Percentiles rank a stretch among this genome's conserved stretches.
Conservation (phyloP, 805 yeast species). For the Lipomyces chichibuensis region DNA sequence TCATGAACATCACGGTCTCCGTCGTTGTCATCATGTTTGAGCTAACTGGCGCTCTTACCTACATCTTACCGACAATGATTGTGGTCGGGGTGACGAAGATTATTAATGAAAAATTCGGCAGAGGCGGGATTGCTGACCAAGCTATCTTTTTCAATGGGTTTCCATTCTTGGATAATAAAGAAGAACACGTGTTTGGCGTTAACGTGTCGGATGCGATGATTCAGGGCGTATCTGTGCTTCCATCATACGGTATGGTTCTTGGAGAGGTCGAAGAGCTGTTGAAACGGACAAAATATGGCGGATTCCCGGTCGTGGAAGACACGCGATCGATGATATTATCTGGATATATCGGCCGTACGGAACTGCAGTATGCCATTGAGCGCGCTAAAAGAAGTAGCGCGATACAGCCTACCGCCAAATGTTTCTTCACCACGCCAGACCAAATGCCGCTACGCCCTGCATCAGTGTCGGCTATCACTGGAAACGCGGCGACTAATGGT, state of each 20-base stretch:
- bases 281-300: constrained; percentile 36
- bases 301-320: constrained; percentile 48
- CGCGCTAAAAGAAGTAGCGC: constrained; percentile 13
- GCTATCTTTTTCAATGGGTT: constrained; percentile 87
- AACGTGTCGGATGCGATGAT: constrained; percentile 68
- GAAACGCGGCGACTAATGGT: neutral
- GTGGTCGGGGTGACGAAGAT: constrained; percentile 86
- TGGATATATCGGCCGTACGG: constrained; percentile 44
- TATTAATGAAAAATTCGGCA: constrained; percentile 75
- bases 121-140: constrained; percentile 93
- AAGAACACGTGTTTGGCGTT: constrained; percentile 61
- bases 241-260: constrained; percentile 35
- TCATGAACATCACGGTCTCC: constrained; percentile 87
- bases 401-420: constrained; percentile 6
- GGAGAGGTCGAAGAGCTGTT: constrained; percentile 37
- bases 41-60: constrained; percentile 90
- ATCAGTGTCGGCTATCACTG: neutral
- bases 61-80: constrained; percentile 94
- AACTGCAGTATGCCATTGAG: constrained; percentile 37
- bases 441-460: constrained; percentile 14
- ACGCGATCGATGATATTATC: constrained; percentile 37
- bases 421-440: constrained; percentile 35
- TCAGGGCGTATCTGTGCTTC: constrained; percentile 36
- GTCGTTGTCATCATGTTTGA: constrained; percentile 96
- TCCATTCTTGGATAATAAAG: constrained; percentile 75